Conservation (phyloP, 805 yeast genomes). For the Barnettozyma siamensis region DNA sequence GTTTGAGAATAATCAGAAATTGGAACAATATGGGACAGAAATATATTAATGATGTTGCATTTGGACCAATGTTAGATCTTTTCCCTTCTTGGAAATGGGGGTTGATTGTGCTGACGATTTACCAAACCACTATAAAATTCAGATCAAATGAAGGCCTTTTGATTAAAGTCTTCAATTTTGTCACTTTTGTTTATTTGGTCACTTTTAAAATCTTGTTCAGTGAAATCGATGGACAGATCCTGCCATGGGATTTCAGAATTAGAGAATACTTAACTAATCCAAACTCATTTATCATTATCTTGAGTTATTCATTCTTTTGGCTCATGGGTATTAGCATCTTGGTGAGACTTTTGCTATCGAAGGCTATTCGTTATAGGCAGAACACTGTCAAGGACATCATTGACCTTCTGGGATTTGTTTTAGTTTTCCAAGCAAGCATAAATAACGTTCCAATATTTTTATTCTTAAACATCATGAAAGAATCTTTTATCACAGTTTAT, state of each 20-base stretch:
- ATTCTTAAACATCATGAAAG: conserved; percentile 27
- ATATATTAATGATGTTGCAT: conserved; percentile 30
- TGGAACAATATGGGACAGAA: conserved; percentile 95
- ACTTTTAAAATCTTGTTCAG: conserved; percentile 4
- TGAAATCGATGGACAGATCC: conserved; percentile 8
- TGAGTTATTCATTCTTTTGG: conserved; percentile 25
- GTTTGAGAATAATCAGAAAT: conserved; percentile 56
- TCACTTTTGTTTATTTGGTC: neutral
- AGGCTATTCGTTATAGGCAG: conserved; percentile 1
- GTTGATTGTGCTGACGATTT: conserved; percentile 25
- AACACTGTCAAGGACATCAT: conserved; percentile 32
- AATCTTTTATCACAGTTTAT: neutral
- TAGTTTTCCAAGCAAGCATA: conserved; percentile 45
- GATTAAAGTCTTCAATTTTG: conserved; percentile 1
- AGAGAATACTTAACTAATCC: conserved; percentile 1
- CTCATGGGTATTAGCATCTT: conserved; percentile 28
- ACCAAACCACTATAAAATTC: conserved; percentile 1
- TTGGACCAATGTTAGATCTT: neutral
- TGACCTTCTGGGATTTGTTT: conserved; percentile 33
- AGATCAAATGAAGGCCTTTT: conserved; percentile 2
- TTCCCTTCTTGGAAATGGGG: conserved; percentile 39
- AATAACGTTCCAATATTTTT: conserved; percentile 45
- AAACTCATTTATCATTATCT: neutral
- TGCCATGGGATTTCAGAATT: conserved; percentile 5
- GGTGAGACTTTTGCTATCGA: conserved; percentile 25